Evolutionary conservation across 2,329 filamentous ascomycete species (phyloP).

Genomic region (Hortaea werneckii): DNA sequence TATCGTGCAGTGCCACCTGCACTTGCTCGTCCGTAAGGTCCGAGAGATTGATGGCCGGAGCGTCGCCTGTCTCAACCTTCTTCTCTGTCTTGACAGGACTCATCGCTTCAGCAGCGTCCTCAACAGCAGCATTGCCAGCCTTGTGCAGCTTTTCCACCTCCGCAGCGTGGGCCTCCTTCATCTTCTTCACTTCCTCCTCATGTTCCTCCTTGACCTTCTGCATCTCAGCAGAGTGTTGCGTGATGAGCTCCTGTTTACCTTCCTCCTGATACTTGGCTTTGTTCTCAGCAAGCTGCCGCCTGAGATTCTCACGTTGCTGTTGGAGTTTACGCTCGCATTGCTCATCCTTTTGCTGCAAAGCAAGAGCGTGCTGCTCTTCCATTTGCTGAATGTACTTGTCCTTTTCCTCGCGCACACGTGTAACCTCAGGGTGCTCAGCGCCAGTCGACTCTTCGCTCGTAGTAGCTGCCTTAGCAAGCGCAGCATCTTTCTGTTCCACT

Average conservation of each 20-base stretch:
- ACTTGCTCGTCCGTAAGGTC: background rate
- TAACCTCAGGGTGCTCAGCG: constrained; percentile 28
- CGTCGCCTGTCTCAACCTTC: constrained; percentile 16
- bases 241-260: constrained; percentile 22
- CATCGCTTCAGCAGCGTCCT: constrained; percentile 25
- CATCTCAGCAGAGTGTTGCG: constrained; percentile 39
- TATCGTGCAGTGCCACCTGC: background rate
- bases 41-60: constrained; percentile 22
- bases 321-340: constrained; percentile 49
- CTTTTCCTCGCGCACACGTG: constrained; percentile 22
- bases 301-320: constrained; percentile 57
- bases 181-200: constrained; percentile 32
- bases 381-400: constrained; percentile 27
- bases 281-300: constrained; percentile 53
- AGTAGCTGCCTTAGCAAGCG: background rate
- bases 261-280: constrained; percentile 27
- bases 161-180: constrained; percentile 28
- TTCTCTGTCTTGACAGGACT: constrained; percentile 25
- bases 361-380: constrained; percentile 27
- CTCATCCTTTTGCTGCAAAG: constrained; percentile 37
- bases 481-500: background rate
- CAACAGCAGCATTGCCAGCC: constrained; percentile 28
- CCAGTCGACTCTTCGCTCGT: constrained; percentile 13
- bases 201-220: constrained; percentile 39
- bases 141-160: constrained; percentile 27